These are phyloP conservation scores for Fusarium pseudograminearum DNA, from an alignment of 2,329 filamentous ascomycete species.

Conservation along the genomic window DNA sequence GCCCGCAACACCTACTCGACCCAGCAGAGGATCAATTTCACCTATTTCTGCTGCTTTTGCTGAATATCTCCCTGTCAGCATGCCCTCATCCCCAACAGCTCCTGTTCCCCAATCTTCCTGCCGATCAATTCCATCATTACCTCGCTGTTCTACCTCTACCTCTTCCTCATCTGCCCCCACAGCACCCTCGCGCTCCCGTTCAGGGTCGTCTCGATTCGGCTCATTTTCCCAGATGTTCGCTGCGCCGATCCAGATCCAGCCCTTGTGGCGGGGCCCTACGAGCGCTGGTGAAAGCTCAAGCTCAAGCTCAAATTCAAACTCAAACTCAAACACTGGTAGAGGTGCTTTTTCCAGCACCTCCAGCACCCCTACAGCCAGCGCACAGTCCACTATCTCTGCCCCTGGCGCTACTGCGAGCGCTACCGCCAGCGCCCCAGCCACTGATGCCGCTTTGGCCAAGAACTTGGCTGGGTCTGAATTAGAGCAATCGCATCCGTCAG, in stretches of 20 bases:
- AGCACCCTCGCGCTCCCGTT: constrained; percentile 46
- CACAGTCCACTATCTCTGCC: constrained; percentile 28
- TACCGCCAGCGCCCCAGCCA: constrained; percentile 41
- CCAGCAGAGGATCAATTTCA: constrained; percentile 25
- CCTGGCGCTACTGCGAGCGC: constrained; percentile 31
- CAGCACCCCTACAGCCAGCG: constrained; percentile 34
- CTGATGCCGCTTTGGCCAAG: constrained; percentile 29
- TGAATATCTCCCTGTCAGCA: constrained; percentile 26
- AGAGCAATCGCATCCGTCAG: constrained; percentile 33
- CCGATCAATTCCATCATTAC: constrained; percentile 38
- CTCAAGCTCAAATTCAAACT: constrained; percentile 4
- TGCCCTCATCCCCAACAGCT: constrained; percentile 30
- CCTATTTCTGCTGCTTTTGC: constrained; percentile 32
- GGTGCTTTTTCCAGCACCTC: constrained; percentile 29
- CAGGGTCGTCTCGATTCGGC: constrained; percentile 32
- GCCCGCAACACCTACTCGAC: constrained; percentile 37
- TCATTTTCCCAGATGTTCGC: constrained; percentile 47
- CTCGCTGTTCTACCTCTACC: constrained; percentile 44
- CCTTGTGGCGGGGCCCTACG: constrained; percentile 44
- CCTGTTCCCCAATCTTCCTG: constrained; percentile 17
- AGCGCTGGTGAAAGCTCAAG: constrained; percentile 3
- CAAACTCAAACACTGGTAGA: constrained; percentile 18
- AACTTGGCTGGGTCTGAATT: constrained; percentile 33
- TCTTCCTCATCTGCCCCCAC: constrained; percentile 44
- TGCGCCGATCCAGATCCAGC: constrained; percentile 42